A percentile compares a stretch with the other conserved stretches of the same genome.
Conservation (phyloP, 371 early-diverging fungal species). For the Lichtheimia hyalospora region DNA sequence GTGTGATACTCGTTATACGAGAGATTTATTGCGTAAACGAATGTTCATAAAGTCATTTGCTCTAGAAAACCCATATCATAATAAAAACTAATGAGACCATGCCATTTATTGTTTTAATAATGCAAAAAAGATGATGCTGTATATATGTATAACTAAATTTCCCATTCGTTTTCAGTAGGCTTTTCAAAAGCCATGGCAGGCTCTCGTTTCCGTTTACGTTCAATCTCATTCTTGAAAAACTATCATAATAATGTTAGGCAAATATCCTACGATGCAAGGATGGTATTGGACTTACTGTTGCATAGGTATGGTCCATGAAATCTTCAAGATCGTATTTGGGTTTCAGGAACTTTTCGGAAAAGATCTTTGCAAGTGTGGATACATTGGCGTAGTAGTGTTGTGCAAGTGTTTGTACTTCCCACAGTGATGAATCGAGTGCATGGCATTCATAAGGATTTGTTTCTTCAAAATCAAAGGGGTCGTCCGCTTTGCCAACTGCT, state of each 20-base stretch:
- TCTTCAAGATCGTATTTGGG: slow-evolving; percentile 87
- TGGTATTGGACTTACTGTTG: slow-evolving; percentile 49
- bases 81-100: background rate
- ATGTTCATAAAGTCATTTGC: too few species aligned
- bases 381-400: slow-evolving; percentile 86
- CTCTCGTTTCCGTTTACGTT: slow-evolving; percentile 65
- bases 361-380: slow-evolving; percentile 79
- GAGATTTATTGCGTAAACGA: too few species aligned
- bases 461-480: slow-evolving; percentile 69
- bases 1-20: too few species aligned
- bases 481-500: slow-evolving; percentile 43
- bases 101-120: slow-evolving; percentile 1
- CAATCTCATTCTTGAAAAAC: slow-evolving; percentile 71
- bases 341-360: slow-evolving; percentile 84
- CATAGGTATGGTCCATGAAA: slow-evolving; percentile 91
- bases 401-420: slow-evolving; percentile 87
- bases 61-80: too few species aligned
- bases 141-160: slow-evolving; percentile 18
- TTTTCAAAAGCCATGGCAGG: slow-evolving; percentile 70
- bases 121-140: slow-evolving; percentile 3
- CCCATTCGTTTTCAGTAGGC: slow-evolving; percentile 44
- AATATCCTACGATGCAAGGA: background rate
- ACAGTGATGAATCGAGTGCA: slow-evolving; percentile 88
- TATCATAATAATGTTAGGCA: slow-evolving; percentile 14
- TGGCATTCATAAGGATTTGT: slow-evolving; percentile 73